A percentile compares a stretch with the other conserved stretches of the same genome.
Evolutionary conservation across 78 protist species (phyloP).

Genomic region (Dictyostelium brefeldianum): DNA sequence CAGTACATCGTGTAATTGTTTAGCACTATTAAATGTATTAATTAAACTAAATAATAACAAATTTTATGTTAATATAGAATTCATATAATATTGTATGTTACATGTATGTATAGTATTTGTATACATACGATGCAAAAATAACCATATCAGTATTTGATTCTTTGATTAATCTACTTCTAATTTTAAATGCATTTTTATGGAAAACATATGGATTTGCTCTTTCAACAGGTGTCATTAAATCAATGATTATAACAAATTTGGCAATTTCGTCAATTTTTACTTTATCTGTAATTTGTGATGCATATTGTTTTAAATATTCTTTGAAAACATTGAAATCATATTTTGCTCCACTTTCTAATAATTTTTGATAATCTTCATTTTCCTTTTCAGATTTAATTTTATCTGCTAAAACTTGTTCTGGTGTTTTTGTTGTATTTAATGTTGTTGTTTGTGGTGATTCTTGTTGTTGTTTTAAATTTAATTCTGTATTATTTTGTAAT

Average conservation of each 20-base stretch:
- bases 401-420: not conserved
- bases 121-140: constrained; percentile 21
- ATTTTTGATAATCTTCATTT: not conserved
- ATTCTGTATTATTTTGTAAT: not conserved
- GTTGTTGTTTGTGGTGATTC: not conserved
- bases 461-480: not conserved
- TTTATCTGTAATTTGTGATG: not conserved
- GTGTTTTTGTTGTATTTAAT: not conserved
- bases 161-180: constrained; percentile 35
- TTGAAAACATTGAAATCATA: constrained; percentile 13
- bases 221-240: constrained; percentile 52
- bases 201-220: constrained; percentile 61
- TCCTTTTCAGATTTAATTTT: not conserved
- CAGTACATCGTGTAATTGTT: constrained; percentile 18
- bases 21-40: constrained; percentile 33
- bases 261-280: not conserved
- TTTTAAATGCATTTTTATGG: constrained; percentile 46
- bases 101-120: not conserved
- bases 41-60: not conserved
- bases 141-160: constrained; percentile 15
- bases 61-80: not conserved
- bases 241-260: constrained; percentile 33
- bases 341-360: not conserved
- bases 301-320: constrained; percentile 1
- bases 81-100: not conserved